These are phyloP conservation scores for Cenchrus fungigraminus DNA, from an alignment of 176 grass and related monocot species.

Conservation along the genomic window DNA sequence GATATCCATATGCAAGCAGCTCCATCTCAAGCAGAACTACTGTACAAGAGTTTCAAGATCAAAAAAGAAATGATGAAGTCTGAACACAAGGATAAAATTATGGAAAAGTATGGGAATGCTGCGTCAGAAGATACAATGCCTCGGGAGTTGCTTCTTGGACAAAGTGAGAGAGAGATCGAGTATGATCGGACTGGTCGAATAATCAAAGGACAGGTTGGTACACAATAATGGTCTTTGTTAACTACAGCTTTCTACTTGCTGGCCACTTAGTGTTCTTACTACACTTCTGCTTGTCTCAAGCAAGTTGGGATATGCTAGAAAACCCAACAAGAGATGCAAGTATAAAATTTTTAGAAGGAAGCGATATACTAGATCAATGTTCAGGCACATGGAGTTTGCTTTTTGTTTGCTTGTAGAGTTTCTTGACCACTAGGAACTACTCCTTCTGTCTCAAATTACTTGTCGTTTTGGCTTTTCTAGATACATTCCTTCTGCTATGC, in stretches of 20 bases:
- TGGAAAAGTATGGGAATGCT: constrained; percentile 93
- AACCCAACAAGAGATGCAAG: not conserved
- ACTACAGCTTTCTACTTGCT: too few species aligned
- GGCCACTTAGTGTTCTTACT: too few species aligned
- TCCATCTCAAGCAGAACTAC: constrained; percentile 92
- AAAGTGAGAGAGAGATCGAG: constrained; percentile 91
- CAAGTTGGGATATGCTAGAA: not conserved
- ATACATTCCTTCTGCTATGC: too few species aligned
- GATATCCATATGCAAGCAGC: constrained; percentile 98
- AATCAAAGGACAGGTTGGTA: constrained; percentile 84
- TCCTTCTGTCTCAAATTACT: too few species aligned
- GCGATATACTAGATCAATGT: not conserved
- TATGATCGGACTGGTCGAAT: constrained; percentile 89
- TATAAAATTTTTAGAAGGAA: not conserved
- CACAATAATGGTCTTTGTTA: not conserved
- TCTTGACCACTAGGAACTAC: too few species aligned
- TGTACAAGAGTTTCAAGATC: constrained; percentile 78
- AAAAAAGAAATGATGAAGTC: constrained; percentile 88
- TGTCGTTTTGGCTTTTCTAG: too few species aligned
- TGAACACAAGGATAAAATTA: constrained; percentile 85
- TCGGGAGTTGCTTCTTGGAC: constrained; percentile 91
- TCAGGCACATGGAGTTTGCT: not conserved
- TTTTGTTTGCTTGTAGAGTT: too few species aligned
- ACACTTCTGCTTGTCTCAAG: too few species aligned
- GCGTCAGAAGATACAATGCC: constrained; percentile 83